Base-by-base conservation (phyloP, 1,139 yeast species). In the Blastobotrys capitulatus region DNA sequence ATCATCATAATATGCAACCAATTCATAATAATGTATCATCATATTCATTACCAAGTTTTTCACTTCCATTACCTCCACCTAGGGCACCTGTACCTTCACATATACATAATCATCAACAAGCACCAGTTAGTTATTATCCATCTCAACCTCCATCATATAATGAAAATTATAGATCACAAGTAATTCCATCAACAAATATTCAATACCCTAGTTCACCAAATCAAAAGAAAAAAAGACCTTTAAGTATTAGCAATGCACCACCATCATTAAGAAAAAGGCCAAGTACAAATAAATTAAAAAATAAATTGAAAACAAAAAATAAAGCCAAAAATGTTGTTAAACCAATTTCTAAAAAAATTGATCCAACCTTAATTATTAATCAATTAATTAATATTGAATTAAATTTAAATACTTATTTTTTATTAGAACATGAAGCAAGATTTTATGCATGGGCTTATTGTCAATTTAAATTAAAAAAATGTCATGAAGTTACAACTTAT, bases 371-470 rank as follows among this genome's bases (percentile, higher is more conserved):
- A 7, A 20, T 41, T 19, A 15, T 42, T 18, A 2, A 10, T 7
- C 29, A 34, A 3, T 29, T 42, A 19, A 20, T 15, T 7, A 5
- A 18, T 7, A 32, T 43, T 10, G 6, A 22, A n/a, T 31, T 44
- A 15, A 13, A 2, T 2, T 10, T 20, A 12, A 44, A 20, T 13
- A 40, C 31, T 35, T 22, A 34, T 8, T 46, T 46, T 18, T 19
- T 46, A 35, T 13, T 44, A 8, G 48, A 46, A 20, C 44, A 40
- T 31, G 44, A 46, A 12, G 48, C 48, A 10, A 22, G 48, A 19
- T 46, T 46, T 36, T 27, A 39, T 27, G 41, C 44, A 1, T 46
- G 48, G 48, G 44, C 41, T 1, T 39, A 34, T 36, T 46, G 48
- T 35, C 48, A 46, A 18, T 46, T 29, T 19, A 26, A 8, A 19